Conservation (phyloP, 1,284 basidiomycete species). For the Leucoagaricus sp. region DNA sequence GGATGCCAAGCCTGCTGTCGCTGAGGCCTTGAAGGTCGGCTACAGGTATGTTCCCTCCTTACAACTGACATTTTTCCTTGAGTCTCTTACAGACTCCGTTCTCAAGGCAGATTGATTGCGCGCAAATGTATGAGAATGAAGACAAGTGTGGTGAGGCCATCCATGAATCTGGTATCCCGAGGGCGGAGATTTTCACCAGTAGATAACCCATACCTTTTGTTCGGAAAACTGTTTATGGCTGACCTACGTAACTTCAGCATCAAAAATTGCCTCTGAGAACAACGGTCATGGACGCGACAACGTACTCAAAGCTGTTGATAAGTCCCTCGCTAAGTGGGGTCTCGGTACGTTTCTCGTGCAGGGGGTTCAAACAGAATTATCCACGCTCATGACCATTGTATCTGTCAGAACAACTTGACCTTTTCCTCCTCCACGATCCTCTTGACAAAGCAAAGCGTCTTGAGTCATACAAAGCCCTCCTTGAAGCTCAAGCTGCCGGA, state of each 20-base stretch:
- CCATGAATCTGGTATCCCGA: slow-evolving; percentile 49
- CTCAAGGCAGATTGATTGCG: slow-evolving; percentile 66
- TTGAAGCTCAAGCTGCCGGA: slow-evolving; percentile 59
- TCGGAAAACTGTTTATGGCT: not conserved
- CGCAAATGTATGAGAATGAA: slow-evolving; percentile 78
- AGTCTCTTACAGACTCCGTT: not conserved
- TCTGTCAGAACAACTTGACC: slow-evolving; percentile 65
- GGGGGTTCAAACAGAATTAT: not conserved
- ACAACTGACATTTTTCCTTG: not conserved
- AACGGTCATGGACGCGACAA: slow-evolving; percentile 54
- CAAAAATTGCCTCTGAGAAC: slow-evolving; percentile 57
- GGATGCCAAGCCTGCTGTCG: slow-evolving; percentile 53
- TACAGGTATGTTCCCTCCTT: slow-evolving; percentile 52
- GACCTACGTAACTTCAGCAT: slow-evolving; percentile 39
- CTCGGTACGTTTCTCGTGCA: slow-evolving; percentile 41
- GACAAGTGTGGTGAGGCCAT: slow-evolving; percentile 61
- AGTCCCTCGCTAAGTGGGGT: slow-evolving; percentile 54
- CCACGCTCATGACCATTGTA: not conserved
- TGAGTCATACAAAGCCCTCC: slow-evolving; percentile 61
- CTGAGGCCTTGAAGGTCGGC: slow-evolving; percentile 72
- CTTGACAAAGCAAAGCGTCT: slow-evolving; percentile 54
- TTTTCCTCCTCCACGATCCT: slow-evolving; percentile 80
- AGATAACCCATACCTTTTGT: slow-evolving; percentile 28
- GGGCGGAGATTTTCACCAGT: slow-evolving; percentile 73
- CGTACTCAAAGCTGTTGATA: slow-evolving; percentile 56